Evolutionary conservation across 768 basidiomycete genomes (phyloP), one percentile per base, ranked within the genome.

Genomic region (Pleurotus ostreatus): DNA sequence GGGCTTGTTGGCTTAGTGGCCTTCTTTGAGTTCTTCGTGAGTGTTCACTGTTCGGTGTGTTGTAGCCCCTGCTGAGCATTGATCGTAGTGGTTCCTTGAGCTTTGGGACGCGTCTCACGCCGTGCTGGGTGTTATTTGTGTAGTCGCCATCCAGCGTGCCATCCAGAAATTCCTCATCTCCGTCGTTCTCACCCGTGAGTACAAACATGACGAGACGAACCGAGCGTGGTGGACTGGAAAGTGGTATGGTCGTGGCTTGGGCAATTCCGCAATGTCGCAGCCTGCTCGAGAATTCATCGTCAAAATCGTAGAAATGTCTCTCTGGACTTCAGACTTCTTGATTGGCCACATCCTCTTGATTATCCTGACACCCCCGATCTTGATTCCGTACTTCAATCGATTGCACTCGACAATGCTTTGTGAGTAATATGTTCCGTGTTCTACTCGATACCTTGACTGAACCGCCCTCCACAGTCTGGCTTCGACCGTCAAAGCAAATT

Each of bases 221-320:
- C 82, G 92, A 59, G 95, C 95, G 1, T 98, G 96, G 96, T 99
- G 97, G 97, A 94, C 95, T 15, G 95, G 94, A 59, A 88, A 90
- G 76, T 98, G 97, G 97, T 95, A 95, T 67, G 94, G 95, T 46
- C 82, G 94, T 57, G 92, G 93, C 25, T 78, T 99, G 16, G 96
- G 96, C 12, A 81, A 80, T n/a, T 89, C 91, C 34, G 93, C 91
- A 38, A 85, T 96, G 68, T 94, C 93, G 26, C 97, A 98, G 68
- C 94, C 95, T 30, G 94, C 92, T 56, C 88, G 97, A 68, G 97
- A 98, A 78, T 97, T 90, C 67, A 83, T 98, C 56, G 95, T 98
- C 74, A 99, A 98, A 80, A 92, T 96, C 57, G 92, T 98, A 61
- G 96, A 98, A 73, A 91, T 98, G 88, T 92, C 92, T 22, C 75